These are phyloP conservation scores for Erodium maritimum DNA, from an alignment of 345 rosid genomes.

Conservation along the genomic window DNA sequence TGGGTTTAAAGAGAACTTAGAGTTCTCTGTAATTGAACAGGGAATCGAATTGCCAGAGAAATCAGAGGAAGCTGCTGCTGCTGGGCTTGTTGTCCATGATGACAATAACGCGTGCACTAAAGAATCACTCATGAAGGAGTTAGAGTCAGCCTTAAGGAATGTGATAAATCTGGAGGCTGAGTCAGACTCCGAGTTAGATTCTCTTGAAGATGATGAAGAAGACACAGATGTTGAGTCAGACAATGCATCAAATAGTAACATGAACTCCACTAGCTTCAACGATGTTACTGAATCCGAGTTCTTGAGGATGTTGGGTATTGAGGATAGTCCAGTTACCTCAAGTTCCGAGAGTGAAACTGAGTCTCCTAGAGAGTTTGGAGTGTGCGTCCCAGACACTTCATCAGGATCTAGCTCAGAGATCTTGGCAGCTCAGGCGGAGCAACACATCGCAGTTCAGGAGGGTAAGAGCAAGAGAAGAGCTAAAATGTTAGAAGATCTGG, in stretches of 20 bases:
- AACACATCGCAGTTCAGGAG: conserved; percentile 30
- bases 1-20: conserved; percentile 29
- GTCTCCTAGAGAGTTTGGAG: conserved; percentile 77
- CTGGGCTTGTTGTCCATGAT: conserved; percentile 14
- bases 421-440: conserved; percentile 45
- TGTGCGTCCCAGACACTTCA: conserved; percentile 21
- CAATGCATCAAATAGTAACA: conserved; percentile 21
- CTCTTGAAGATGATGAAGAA: conserved; percentile 42
- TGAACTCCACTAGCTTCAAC: conserved; percentile 33
- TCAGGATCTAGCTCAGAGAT: conserved; percentile 22
- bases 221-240: conserved; percentile 16
- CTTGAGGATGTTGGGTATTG: conserved; percentile 70
- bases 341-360: conserved; percentile 81
- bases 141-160: conserved; percentile 57
- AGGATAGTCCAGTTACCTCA: conserved; percentile 55
- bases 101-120: conserved; percentile 32
- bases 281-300: conserved; percentile 61
- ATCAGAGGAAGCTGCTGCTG: conserved; percentile 13
- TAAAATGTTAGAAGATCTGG: conserved; percentile 62
- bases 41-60: conserved; percentile 26
- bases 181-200: no score
- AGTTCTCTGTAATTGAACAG: conserved; percentile 26
- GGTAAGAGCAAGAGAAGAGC: conserved; percentile 38
- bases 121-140: conserved; percentile 60
- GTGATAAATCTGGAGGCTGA: conserved; percentile 49